These are phyloP conservation scores for Setaria italica DNA, from an alignment of 202 grass and related monocot genomes.

Conservation along the genomic window DNA sequence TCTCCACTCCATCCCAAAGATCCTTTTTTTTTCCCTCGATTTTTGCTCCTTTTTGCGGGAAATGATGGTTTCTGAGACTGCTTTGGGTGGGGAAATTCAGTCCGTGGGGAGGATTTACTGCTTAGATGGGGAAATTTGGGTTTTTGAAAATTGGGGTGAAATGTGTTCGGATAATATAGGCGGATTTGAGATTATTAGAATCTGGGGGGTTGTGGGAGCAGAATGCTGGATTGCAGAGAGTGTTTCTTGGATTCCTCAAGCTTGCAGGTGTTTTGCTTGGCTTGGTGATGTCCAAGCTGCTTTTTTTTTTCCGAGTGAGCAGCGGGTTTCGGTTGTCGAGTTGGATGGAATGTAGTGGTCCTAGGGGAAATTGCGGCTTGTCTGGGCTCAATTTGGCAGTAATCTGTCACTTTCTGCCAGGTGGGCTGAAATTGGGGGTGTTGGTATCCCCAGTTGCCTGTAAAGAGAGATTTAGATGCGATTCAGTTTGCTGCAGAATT, in stretches of 20 bases:
- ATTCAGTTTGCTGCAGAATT: neutral
- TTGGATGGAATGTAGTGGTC: neutral
- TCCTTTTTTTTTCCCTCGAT: slow-evolving; percentile 2
- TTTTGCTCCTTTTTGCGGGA: neutral
- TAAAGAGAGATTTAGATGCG: neutral
- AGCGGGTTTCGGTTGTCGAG: neutral
- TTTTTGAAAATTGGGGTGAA: neutral
- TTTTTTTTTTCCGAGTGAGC: neutral
- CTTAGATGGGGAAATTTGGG: slow-evolving; percentile 23
- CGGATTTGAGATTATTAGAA: neutral
- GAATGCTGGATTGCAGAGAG: neutral
- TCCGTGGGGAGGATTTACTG: neutral
- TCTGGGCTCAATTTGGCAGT: slow-evolving; percentile 5
- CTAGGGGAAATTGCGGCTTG: neutral
- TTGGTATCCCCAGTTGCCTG: neutral
- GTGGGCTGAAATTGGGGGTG: neutral
- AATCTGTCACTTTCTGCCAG: slow-evolving; percentile 27
- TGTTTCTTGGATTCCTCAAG: neutral
- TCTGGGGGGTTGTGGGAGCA: neutral
- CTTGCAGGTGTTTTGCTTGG: neutral
- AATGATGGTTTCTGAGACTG: neutral
- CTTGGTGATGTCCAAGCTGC: slow-evolving; percentile 2
- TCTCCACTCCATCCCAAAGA: neutral
- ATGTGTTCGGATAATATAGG: neutral
- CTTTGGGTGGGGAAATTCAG: neutral